Conservation (phyloP, 495 filamentous ascomycete genomes). For the Lophiostoma macrostomum region DNA sequence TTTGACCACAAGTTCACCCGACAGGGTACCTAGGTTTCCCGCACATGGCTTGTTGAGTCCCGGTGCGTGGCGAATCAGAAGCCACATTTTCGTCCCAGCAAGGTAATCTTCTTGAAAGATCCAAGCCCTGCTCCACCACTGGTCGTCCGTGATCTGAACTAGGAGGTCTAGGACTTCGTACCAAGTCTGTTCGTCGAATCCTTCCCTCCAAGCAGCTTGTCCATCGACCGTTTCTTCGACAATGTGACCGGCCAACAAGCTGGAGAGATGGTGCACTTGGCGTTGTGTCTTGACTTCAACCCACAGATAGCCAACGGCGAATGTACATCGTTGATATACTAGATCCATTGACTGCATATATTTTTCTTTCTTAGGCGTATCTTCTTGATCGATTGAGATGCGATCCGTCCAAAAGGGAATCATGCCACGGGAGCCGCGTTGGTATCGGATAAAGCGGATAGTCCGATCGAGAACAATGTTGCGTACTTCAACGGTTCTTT, state of each 20-base stretch:
- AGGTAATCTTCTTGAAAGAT: conserved; percentile 11
- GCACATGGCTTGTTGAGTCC: not conserved
- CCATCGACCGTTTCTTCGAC: conserved; percentile 8
- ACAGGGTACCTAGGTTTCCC: not conserved
- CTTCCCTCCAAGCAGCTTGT: conserved; percentile 1
- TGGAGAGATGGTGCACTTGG: conserved; percentile 1
- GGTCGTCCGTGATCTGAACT: not conserved
- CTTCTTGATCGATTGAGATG: conserved; percentile 4
- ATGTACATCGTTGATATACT: conserved; percentile 10
- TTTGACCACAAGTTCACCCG: conserved; percentile 6
- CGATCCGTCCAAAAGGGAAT: conserved; percentile 11
- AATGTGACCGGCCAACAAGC: conserved; percentile 1
- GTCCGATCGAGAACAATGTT: conserved; percentile 12
- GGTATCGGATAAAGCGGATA: conserved; percentile 5
- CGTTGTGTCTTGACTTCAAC: conserved; percentile 3
- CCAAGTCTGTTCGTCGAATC: no score
- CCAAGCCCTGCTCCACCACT: conserved; percentile 9
- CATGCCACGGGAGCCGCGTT: conserved; percentile 9
- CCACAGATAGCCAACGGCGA: conserved; percentile 9
- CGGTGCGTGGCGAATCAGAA: not conserved
- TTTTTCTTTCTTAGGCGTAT: not conserved
- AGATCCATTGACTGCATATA: conserved; percentile 9
- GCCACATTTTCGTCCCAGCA: conserved; percentile 3
- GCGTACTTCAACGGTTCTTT: not conserved
- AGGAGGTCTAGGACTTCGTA: no score